phyloP scores from a whole-genome alignment of 164 flowering plant species.

The Nelumbo lutea region DNA sequence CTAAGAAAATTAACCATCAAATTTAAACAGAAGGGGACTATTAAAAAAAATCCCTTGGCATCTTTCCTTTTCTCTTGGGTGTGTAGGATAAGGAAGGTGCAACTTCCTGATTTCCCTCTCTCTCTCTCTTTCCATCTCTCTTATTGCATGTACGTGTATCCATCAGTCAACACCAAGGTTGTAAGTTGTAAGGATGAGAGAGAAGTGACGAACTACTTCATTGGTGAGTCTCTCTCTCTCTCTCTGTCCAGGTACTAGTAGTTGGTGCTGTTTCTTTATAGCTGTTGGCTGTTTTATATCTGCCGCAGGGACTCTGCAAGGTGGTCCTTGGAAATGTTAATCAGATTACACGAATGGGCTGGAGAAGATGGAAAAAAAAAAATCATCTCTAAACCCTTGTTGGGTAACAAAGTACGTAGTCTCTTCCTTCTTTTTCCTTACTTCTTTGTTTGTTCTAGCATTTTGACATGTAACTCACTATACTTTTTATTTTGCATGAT shows the following conservation, averaged over 20 bases:
- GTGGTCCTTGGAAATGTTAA: constrained; percentile 42
- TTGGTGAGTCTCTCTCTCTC: constrained; percentile 24
- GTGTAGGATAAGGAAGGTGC: constrained; percentile 1
- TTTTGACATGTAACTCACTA: not conserved
- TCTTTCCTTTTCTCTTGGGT: not conserved
- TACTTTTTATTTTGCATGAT: too few species aligned
- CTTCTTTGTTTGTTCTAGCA: not conserved
- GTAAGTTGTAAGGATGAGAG: constrained; percentile 9
- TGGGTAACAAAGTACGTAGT: constrained; percentile 17
- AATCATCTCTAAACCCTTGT: constrained; percentile 6
- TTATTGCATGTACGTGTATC: constrained; percentile 16
- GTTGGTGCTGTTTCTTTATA: constrained; percentile 52
- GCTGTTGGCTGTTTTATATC: constrained; percentile 47
- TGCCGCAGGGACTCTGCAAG: constrained; percentile 32
- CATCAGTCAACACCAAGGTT: constrained; percentile 22
- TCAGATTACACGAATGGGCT: constrained; percentile 13
- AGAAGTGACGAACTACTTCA: constrained; percentile 16
- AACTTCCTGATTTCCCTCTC: not conserved
- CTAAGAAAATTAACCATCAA: too few species aligned
- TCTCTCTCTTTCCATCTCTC: not conserved
- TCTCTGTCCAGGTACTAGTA: constrained; percentile 25
- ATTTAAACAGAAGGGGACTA: not conserved
- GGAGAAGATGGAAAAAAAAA: not conserved
- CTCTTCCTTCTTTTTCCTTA: not conserved
- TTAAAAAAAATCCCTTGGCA: not conserved